Conservation (phyloP, 495 filamentous ascomycete genomes). For the Aspergillus coremiiformis region DNA sequence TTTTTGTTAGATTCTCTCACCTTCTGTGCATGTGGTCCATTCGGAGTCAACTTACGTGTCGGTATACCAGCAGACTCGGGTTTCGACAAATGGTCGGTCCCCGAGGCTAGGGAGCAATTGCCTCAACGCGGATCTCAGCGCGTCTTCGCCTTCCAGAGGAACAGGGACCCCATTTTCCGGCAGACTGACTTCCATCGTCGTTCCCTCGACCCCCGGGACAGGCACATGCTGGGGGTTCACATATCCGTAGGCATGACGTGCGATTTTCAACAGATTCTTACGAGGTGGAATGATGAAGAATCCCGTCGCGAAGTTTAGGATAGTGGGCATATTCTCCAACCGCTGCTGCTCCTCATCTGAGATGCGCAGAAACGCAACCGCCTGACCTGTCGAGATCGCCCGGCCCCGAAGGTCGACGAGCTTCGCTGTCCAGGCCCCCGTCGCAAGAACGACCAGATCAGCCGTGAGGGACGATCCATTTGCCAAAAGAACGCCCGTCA, state of each 20-base stretch:
- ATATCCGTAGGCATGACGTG: conserved; percentile 77
- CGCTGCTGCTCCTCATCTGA: conserved; percentile 57
- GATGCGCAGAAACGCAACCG: conserved; percentile 66
- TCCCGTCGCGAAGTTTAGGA: conserved; percentile 73
- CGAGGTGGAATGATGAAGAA: conserved; percentile 77
- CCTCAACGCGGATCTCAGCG: conserved; percentile 52
- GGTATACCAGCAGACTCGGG: conserved; percentile 84
- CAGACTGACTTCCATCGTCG: conserved; percentile 36
- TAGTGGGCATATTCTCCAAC: conserved; percentile 59
- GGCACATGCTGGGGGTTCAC: conserved; percentile 53
- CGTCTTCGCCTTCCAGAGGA: conserved; percentile 55
- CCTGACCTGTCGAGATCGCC: conserved; percentile 71
- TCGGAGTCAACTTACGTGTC: conserved; percentile 51
- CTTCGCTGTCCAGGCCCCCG: conserved; percentile 75
- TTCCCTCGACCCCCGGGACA: conserved; percentile 19
- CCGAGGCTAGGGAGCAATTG: conserved; percentile 56
- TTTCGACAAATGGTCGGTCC: conserved; percentile 56
- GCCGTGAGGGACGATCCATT: conserved; percentile 51
- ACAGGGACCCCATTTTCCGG: conserved; percentile 31
- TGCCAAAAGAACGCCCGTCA: conserved; percentile 48
- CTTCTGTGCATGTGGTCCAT: background rate
- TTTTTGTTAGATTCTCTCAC: background rate
- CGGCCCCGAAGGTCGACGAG: conserved; percentile 74
- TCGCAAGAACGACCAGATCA: conserved; percentile 69
- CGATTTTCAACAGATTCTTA: conserved; percentile 68